Conservation (phyloP, 768 basidiomycete genomes). For the Trametopsis cervina region DNA sequence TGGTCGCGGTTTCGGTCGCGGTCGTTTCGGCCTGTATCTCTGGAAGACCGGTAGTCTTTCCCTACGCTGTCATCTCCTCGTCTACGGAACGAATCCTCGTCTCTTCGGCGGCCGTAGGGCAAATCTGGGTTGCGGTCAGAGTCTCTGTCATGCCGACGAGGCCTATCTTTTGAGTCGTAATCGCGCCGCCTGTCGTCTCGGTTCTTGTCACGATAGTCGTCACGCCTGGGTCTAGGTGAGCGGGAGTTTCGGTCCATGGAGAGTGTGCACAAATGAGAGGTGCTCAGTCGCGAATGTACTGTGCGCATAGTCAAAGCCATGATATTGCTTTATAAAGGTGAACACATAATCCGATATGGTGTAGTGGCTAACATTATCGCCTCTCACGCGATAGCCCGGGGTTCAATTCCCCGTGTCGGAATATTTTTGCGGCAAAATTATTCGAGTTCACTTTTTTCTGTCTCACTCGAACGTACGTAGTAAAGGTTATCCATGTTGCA, state of each 20-base stretch:
- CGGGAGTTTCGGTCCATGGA: neutral
- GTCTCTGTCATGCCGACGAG: slow-evolving; percentile 2
- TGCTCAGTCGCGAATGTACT: no score
- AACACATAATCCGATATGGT: no score
- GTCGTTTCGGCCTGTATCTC: neutral
- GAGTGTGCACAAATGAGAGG: neutral
- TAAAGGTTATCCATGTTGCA: no score
- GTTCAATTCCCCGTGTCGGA: no score
- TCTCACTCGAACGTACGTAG: no score
- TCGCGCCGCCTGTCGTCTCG: neutral
- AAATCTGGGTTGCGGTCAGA: neutral
- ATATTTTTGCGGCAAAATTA: no score
- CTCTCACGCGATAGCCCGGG: no score
- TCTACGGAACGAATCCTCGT: no score
- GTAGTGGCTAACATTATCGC: no score
- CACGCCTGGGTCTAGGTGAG: neutral
- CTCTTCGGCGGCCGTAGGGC: neutral
- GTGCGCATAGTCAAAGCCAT: no score
- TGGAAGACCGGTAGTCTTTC: slow-evolving; percentile 3
- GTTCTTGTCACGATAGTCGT: neutral
- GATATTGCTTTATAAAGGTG: no score
- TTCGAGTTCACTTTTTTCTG: no score
- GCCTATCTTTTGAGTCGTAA: slow-evolving; percentile 1
- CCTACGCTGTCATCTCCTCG: neutral
- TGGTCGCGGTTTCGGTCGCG: neutral